A percentile compares a stretch with the other conserved stretches of the same genome.
phyloP scores from a whole-genome alignment of 2,329 filamentous ascomycete species.

The Alternaria metachromatica region DNA sequence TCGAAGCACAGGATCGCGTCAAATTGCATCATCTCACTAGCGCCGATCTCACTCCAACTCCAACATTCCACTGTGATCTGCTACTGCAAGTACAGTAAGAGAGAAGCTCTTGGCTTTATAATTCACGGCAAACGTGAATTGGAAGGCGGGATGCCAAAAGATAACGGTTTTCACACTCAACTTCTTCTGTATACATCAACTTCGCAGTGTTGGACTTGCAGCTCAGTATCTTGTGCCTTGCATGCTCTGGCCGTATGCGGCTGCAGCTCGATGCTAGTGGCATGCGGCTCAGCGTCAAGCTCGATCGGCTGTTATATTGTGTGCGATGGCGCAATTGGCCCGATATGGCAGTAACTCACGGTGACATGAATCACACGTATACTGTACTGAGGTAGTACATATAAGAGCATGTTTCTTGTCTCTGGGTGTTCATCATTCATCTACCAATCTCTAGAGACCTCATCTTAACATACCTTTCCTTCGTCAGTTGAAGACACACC shows the following conservation, averaged over 20 bases:
- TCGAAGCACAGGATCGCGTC: slow-evolving; percentile 21
- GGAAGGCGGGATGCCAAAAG: neutral
- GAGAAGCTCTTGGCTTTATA: neutral
- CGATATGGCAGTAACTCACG: slow-evolving; percentile 5
- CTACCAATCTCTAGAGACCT: neutral
- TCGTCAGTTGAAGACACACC: neutral
- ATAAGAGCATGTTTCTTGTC: slow-evolving; percentile 16
- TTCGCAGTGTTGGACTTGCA: neutral
- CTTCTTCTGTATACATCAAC: neutral
- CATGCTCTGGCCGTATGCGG: neutral
- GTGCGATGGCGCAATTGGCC: slow-evolving; percentile 46
- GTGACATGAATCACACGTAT: neutral
- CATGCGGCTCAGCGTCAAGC: slow-evolving; percentile 4
- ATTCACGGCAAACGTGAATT: neutral
- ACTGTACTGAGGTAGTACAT: neutral
- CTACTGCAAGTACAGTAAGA: neutral
- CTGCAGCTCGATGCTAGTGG: slow-evolving; percentile 4
- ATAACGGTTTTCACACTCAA: neutral
- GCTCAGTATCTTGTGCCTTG: neutral
- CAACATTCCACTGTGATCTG: slow-evolving; percentile 3
- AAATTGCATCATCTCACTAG: slow-evolving; percentile 29
- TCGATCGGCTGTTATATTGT: slow-evolving; percentile 30
- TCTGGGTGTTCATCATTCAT: neutral
- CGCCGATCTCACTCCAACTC: slow-evolving; percentile 19
- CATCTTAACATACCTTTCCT: neutral